Evolutionary conservation across 2,329 filamentous ascomycete genomes (phyloP).

Genomic region (Ceratocystis cubensis): DNA sequence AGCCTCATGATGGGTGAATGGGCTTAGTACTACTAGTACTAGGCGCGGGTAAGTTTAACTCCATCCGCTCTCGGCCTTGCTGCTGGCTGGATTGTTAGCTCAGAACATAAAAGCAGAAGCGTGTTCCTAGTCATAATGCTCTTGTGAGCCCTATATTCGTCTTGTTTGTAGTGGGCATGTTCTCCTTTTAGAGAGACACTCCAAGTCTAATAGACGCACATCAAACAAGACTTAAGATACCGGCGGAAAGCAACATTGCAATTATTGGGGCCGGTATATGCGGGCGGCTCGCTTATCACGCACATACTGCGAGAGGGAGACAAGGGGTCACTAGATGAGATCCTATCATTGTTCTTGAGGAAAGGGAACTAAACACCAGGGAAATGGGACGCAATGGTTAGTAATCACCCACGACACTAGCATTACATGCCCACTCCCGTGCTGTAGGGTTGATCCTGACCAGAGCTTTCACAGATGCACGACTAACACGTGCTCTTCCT

Average conservation of each 20-base stretch:
- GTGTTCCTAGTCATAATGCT: not conserved
- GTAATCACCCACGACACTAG: not conserved
- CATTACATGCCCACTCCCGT: no score
- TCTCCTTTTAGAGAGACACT: conserved; percentile 34
- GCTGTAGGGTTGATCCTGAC: no score
- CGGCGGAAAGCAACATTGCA: conserved; percentile 32
- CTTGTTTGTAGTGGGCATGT: conserved; percentile 22
- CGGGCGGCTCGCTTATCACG: conserved; percentile 34
- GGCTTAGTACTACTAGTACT: not conserved
- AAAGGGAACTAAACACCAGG: conserved; percentile 29
- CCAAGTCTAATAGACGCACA: conserved; percentile 32
- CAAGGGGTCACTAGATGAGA: conserved; percentile 15
- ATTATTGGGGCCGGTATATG: conserved; percentile 37
- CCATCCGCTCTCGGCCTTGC: not conserved
- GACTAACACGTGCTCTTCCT: not conserved
- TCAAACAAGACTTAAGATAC: conserved; percentile 31
- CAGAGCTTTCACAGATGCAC: not conserved
- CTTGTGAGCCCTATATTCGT: conserved; percentile 23
- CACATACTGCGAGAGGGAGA: conserved; percentile 27
- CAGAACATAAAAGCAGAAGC: no score
- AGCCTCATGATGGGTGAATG: not conserved
- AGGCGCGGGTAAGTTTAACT: not conserved
- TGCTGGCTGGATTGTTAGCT: not conserved
- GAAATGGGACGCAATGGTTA: conserved; percentile 30
- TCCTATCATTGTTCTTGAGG: conserved; percentile 28